A percentile compares a stretch with the other conserved stretches of the same genome.
phyloP scores from a whole-genome alignment of 2,329 filamentous ascomycete genomes.

The Neonectria neomacrospora region DNA sequence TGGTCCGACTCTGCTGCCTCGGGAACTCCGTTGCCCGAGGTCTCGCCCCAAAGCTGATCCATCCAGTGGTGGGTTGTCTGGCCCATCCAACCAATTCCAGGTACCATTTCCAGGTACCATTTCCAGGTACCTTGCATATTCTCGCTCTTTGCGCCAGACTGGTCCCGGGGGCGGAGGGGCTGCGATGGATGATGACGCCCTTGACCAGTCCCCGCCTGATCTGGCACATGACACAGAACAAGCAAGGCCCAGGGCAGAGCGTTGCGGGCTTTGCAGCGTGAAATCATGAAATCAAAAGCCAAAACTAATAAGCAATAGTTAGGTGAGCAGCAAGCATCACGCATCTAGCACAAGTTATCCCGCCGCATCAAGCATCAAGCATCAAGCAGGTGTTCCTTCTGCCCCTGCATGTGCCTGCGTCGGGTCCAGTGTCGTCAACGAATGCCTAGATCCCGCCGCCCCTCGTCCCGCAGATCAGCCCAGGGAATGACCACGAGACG shows the following conservation, averaged over 20 bases:
- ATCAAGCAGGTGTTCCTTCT: slow-evolving; percentile 23
- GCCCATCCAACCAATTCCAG: no score
- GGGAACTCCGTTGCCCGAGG: slow-evolving; percentile 26
- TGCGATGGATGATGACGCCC: background rate
- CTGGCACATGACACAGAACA: slow-evolving; percentile 17
- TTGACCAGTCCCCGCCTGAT: slow-evolving; percentile 6
- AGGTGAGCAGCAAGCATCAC: background rate
- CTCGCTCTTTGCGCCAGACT: slow-evolving; percentile 10
- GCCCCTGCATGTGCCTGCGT: slow-evolving; percentile 38
- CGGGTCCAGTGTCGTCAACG: slow-evolving; percentile 8
- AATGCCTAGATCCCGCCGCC: slow-evolving; percentile 29
- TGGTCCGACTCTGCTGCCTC: slow-evolving; percentile 28
- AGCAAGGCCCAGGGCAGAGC: slow-evolving; percentile 1
- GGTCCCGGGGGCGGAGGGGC: slow-evolving; percentile 17
- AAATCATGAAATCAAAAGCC: background rate
- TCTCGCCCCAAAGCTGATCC: slow-evolving; percentile 26
- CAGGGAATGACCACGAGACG: slow-evolving; percentile 23
- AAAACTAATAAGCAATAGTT: background rate
- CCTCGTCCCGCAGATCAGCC: slow-evolving; percentile 25
- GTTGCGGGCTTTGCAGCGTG: background rate
- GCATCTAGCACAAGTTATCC: background rate
- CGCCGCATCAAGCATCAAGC: slow-evolving; percentile 2
- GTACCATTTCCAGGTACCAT: no score
- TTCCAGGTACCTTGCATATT: slow-evolving; percentile 23
- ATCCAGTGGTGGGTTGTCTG: slow-evolving; percentile 19